Conservation (phyloP, 1,139 yeast genomes). For the Kurtzmaniella quercitrusa region DNA sequence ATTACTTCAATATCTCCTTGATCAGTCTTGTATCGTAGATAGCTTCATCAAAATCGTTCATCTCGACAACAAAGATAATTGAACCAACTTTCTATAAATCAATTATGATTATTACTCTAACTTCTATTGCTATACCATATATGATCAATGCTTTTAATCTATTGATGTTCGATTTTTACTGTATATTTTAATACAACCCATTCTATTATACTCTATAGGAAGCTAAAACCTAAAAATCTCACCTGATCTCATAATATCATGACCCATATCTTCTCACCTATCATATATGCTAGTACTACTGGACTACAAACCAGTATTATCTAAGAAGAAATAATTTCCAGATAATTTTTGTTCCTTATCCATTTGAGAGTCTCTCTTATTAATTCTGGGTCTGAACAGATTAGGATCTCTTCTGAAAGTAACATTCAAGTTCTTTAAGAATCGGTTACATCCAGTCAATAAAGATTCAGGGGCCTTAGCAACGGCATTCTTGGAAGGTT, state of each 20-base stretch:
- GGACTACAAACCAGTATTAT: slow-evolving; percentile 38
- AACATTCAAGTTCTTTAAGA: slow-evolving; percentile 94
- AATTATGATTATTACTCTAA: too few relatives aligned
- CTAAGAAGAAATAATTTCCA: slow-evolving; percentile 96
- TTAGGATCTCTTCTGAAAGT: slow-evolving; percentile 99
- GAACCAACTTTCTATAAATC: too few relatives aligned
- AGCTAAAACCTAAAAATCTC: too few relatives aligned
- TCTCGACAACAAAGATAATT: too few relatives aligned
- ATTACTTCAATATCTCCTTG: too few relatives aligned
- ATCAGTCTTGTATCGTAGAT: too few relatives aligned
- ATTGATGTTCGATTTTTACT: too few relatives aligned
- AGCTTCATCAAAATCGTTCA: too few relatives aligned
- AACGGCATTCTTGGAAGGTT: slow-evolving; percentile 75
- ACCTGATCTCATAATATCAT: too few relatives aligned
- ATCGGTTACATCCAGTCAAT: slow-evolving; percentile 94
- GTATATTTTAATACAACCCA: background rate
- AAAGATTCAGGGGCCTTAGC: slow-evolving; percentile 90
- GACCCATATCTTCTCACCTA: background rate
- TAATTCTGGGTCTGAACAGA: slow-evolving; percentile 96
- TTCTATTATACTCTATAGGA: slow-evolving; percentile 4
- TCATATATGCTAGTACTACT: background rate
- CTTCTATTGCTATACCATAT: too few relatives aligned
- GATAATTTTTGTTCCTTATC: slow-evolving; percentile 90
- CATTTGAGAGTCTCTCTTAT: slow-evolving; percentile 96
- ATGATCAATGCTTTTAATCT: too few relatives aligned